phyloP scores from a whole-genome alignment of 305 asterid species.

The Fraxinus floribunda region DNA sequence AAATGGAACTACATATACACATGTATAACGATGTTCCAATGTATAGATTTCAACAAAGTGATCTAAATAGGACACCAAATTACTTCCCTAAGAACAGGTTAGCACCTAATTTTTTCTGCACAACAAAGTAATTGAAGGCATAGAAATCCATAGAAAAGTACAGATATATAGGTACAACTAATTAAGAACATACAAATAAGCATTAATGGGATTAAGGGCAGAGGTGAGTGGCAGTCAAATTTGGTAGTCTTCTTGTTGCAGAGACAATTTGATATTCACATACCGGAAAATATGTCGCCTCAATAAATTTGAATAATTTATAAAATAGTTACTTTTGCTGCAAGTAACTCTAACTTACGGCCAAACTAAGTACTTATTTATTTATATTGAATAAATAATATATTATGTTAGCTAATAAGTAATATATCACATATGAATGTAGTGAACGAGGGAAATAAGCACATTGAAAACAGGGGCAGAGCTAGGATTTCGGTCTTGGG shows the following conservation, averaged over 20 bases:
- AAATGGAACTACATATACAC: not conserved
- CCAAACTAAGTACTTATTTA: not conserved
- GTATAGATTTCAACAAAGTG: not conserved
- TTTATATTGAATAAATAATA: not conserved
- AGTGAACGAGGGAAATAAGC: not conserved
- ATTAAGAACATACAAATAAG: not conserved
- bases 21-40: not conserved
- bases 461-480: not conserved
- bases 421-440: not conserved
- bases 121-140: not conserved
- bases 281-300: not conserved
- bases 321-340: not conserved
- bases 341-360: not conserved
- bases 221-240: not conserved
- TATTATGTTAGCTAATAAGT: not conserved
- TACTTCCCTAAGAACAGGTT: not conserved
- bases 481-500: not conserved
- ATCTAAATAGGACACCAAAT: not conserved
- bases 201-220: not conserved
- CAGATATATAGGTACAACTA: not conserved
- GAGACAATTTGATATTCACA: not conserved
- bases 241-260: not conserved
- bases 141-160: not conserved
- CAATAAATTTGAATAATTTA: not conserved
- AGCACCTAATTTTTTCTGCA: not conserved